These are phyloP conservation scores for Hypericum androsaemum DNA, from an alignment of 345 rosid genomes.

Conservation along the genomic window DNA sequence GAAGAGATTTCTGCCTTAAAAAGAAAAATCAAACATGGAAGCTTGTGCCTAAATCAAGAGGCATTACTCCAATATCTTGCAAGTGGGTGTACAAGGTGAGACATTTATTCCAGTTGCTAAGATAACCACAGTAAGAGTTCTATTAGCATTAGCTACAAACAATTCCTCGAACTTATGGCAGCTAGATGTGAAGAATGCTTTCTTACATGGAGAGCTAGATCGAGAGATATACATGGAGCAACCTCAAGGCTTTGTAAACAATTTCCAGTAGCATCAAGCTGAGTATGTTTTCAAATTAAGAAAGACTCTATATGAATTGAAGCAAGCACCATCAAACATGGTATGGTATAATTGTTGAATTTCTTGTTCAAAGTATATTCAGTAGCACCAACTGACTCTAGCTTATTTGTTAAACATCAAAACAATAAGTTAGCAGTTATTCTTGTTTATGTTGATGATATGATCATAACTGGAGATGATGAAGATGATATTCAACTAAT, in stretches of 20 bases:
- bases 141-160: not conserved
- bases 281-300: constrained; percentile 3
- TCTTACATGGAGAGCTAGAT: not conserved
- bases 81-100: not conserved
- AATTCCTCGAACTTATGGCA: not conserved
- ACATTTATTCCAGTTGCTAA: not conserved
- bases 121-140: not conserved
- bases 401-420: not conserved
- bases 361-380: not conserved
- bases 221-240: constrained; percentile 4
- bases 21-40: not conserved
- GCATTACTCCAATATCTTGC: not conserved
- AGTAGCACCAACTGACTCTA: not conserved
- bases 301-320: not conserved
- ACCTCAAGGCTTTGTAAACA: not conserved
- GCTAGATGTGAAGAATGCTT: not conserved
- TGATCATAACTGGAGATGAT: not conserved
- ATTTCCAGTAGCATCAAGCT: not conserved
- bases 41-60: not conserved
- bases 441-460: too few relatives aligned
- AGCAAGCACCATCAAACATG: constrained; percentile 1
- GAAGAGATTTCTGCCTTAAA: not conserved
- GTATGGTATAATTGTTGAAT: not conserved
- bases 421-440: not conserved
- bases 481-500: not conserved